Base-by-base conservation (phyloP, 148 eudicot species). In the Rhododendron henanense region DNA sequence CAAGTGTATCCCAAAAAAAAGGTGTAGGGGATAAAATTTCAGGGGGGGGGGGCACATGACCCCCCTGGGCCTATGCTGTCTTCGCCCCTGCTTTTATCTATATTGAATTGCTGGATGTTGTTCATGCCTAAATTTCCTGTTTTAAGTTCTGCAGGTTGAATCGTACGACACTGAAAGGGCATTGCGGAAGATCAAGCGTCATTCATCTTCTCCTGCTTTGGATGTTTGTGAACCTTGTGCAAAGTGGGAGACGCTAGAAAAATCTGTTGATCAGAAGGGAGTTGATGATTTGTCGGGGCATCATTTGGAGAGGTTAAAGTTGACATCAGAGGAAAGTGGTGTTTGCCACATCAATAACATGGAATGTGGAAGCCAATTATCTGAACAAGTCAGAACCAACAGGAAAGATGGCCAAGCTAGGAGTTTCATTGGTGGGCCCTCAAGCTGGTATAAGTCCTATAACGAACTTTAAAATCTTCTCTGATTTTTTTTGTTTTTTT, bases 121-220 rank as follows among this genome's bases (percentile, higher is more conserved):
- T 21, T 9, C 13, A 35, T 41, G 15, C 9, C 83, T 50, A 55
- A 23, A 23, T 55, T 39, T 47, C 48, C n/a, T 65, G 10, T 65
- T 31, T 50, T 33, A 18, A 82, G 14, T 33, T 78, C 63, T 88
- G 86, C 89, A 94, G 98, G 98, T 96, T 81, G 94, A 94, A 77
- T 84, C 89, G 14, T 90, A 89, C 85, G 91, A 93, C 83, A 89
- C 94, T 25, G 89, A 89, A 87, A 91, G 94, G 91, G 92, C 94
- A 74, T 65, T 92, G 84, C 86, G 86, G 79, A 94, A 90, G 87
- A 90, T 93, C 86, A 93, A 94, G 89, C 91, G 90, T 85, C 91
- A 92, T 81, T 83, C 92, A 51, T 87, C 90, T 83, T 61, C 87
- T 77, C 84, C 84, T 53, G 65, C 83, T 33, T 86, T 93, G 51